phyloP scores from a whole-genome alignment of 495 filamentous ascomycete genomes.

The Penicillium roqueforti region DNA sequence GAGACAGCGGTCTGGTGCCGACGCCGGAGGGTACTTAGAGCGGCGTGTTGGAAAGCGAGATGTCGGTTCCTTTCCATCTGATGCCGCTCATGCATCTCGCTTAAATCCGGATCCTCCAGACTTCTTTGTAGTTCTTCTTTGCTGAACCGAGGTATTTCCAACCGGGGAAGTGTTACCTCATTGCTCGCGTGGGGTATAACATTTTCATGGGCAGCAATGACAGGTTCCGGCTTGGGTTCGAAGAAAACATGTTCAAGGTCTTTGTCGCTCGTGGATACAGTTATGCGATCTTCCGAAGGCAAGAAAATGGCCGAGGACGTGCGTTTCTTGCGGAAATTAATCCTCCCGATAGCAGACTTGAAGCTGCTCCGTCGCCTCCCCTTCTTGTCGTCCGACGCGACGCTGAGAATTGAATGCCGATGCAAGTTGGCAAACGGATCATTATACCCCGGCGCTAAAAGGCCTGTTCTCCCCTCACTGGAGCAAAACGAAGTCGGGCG shows the following conservation, averaged over 20 bases:
- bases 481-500: conserved; percentile 44
- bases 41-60: conserved; percentile 42
- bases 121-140: conserved; percentile 42
- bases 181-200: conserved; percentile 7
- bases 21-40: conserved; percentile 29
- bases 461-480: conserved; percentile 29
- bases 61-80: conserved; percentile 57
- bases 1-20: conserved; percentile 35
- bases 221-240: conserved; percentile 20
- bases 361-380: conserved; percentile 35
- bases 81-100: conserved; percentile 50
- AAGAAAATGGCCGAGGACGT: conserved; percentile 29
- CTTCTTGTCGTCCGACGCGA: conserved; percentile 31
- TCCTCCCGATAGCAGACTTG: conserved; percentile 37
- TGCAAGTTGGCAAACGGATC: conserved; percentile 13
- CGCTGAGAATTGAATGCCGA: conserved; percentile 32
- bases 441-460: conserved; percentile 13
- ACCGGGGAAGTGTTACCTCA: conserved; percentile 20
- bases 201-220: not conserved
- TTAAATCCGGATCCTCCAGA: conserved; percentile 44
- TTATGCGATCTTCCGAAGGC: conserved; percentile 31
- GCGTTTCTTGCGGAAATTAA: conserved; percentile 39
- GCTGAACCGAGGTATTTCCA: conserved; percentile 40
- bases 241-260: conserved; percentile 31
- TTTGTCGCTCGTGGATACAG: conserved; percentile 22